These are phyloP conservation scores for Rhododendron kiyosumense DNA, from an alignment of 148 eudicot species.

Conservation along the genomic window DNA sequence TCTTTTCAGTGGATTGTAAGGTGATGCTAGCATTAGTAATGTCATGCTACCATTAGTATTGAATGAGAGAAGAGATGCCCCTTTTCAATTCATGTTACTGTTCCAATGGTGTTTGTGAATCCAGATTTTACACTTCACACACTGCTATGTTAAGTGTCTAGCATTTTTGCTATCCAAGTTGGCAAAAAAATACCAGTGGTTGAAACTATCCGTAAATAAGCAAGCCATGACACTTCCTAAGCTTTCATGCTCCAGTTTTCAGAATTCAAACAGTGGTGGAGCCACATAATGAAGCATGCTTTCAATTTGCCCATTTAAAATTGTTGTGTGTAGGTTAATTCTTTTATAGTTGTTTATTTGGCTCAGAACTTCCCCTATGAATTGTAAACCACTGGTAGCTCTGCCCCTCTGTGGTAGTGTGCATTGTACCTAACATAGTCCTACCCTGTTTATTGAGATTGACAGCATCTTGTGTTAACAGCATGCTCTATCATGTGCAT, in stretches of 20 bases:
- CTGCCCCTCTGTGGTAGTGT: neutral
- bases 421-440: neutral
- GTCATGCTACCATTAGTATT: too few species aligned
- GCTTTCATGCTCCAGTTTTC: neutral
- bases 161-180: too few species aligned
- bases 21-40: too few species aligned
- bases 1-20: too few species aligned
- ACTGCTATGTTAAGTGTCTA: too few species aligned
- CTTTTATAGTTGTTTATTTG: neutral
- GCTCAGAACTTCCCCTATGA: neutral
- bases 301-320: neutral
- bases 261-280: neutral
- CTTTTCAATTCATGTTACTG: too few species aligned
- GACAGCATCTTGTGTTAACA: neutral
- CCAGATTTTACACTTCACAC: too few species aligned
- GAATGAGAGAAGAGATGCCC: too few species aligned
- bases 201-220: too few species aligned
- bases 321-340: neutral
- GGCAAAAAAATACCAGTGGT: too few species aligned
- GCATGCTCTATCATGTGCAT: neutral
- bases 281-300: neutral
- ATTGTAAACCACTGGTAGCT: neutral
- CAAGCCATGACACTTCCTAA: neutral
- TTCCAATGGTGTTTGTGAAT: too few species aligned
- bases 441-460: neutral